Conservation (phyloP, 805 yeast genomes). For the Cyberlindnera meyerae region DNA sequence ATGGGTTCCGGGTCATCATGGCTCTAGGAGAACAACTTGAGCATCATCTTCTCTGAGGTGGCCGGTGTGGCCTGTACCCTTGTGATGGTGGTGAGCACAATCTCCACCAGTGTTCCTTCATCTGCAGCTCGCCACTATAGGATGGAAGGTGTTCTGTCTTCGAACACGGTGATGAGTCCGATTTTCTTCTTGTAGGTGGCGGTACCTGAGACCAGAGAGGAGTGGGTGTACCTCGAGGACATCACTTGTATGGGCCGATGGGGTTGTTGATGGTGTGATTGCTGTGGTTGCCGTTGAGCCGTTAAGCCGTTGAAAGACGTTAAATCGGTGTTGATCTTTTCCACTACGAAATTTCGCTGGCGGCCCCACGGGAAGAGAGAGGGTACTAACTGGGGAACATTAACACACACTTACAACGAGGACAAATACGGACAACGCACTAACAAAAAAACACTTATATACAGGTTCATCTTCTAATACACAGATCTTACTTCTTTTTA, state of each 20-base stretch:
- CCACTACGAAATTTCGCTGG: too few relatives aligned
- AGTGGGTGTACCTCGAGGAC: background rate
- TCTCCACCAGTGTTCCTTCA: conserved; percentile 35
- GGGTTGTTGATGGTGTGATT: too few relatives aligned
- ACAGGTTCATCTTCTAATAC: too few relatives aligned
- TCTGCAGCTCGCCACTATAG: conserved; percentile 59
- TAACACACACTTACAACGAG: too few relatives aligned
- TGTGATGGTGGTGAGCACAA: conserved; percentile 38
- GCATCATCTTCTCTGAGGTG: conserved; percentile 58
- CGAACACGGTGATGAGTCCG: conserved; percentile 52
- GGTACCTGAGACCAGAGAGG: conserved; percentile 42
- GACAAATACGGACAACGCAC: too few relatives aligned
- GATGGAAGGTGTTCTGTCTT: conserved; percentile 51
- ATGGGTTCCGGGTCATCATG: conserved; percentile 29
- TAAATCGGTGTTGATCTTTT: too few relatives aligned
- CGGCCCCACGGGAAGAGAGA: too few relatives aligned
- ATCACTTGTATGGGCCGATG: background rate
- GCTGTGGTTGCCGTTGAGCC: too few relatives aligned
- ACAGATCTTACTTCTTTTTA: conserved; percentile 35
- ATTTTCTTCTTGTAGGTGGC: conserved; percentile 50
- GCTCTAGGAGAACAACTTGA: conserved; percentile 48
- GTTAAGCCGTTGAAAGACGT: too few relatives aligned
- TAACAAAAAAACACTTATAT: too few relatives aligned
- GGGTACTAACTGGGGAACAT: too few relatives aligned
- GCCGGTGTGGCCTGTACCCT: conserved; percentile 68